Percentiles rank a stretch among this genome's conserved stretches.
These are phyloP conservation scores for Sporothrix globosa DNA, from an alignment of 2,329 filamentous ascomycete genomes.

Conservation along the genomic window DNA sequence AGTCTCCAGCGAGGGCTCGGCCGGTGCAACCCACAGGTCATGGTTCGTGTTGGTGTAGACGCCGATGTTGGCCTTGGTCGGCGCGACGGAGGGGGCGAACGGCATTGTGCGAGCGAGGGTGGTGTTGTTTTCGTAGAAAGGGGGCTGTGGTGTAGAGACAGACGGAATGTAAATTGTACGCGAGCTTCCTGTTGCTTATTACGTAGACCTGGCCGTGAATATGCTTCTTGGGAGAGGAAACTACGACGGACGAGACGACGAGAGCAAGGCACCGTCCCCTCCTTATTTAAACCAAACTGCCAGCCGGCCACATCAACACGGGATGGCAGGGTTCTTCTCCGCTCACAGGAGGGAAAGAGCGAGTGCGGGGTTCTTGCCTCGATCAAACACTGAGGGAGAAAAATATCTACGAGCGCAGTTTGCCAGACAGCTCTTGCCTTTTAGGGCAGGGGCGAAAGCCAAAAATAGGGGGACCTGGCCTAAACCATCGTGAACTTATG, in stretches of 20 bases:
- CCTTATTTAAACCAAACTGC: conserved; percentile 22
- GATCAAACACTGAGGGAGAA: neutral
- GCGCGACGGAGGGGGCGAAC: conserved; percentile 43
- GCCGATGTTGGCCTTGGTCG: conserved; percentile 84
- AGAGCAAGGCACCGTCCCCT: neutral
- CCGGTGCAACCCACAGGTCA: conserved; percentile 84
- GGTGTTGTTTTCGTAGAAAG: neutral
- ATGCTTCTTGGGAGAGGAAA: neutral
- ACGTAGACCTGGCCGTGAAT: neutral
- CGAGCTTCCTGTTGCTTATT: neutral
- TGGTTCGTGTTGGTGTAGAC: conserved; percentile 94
- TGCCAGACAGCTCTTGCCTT: conserved; percentile 1
- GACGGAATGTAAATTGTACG: neutral
- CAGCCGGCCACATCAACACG: conserved; percentile 6
- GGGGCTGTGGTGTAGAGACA: neutral
- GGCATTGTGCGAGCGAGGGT: conserved; percentile 20
- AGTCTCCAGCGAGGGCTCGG: conserved; percentile 74
- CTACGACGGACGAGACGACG: conserved; percentile 5
- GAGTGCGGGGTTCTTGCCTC: conserved; percentile 23
- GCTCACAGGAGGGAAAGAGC: conserved; percentile 13
- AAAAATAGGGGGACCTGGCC: conserved; percentile 4
- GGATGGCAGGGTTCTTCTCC: conserved; percentile 2
- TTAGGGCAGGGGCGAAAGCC: neutral
- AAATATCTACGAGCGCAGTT: conserved; percentile 3
- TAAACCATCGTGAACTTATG: neutral